Conservation (phyloP, 2,329 filamentous ascomycete genomes). For the Aspergillus uvarum region DNA sequence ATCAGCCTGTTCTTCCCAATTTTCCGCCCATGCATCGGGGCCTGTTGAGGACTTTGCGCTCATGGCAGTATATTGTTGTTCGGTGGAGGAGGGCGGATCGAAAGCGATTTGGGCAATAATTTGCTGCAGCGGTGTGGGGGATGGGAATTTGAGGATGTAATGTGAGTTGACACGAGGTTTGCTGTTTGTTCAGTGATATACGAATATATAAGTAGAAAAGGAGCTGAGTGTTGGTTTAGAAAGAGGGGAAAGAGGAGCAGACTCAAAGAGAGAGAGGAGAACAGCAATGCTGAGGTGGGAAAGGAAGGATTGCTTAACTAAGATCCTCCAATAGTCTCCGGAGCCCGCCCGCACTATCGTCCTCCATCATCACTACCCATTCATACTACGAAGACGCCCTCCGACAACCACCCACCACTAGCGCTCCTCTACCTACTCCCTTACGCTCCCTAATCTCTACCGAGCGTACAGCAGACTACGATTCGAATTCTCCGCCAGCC, state of each 20-base stretch:
- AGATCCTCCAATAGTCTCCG: slow-evolving; percentile 2
- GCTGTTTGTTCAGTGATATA: neutral
- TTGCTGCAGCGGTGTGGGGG: neutral
- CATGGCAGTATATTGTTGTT: slow-evolving; percentile 28
- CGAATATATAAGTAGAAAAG: neutral
- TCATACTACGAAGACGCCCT: neutral
- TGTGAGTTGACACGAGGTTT: slow-evolving; percentile 1
- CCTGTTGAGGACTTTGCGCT: slow-evolving; percentile 48
- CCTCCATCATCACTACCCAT: neutral
- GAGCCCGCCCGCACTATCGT: neutral
- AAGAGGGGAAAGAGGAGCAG: neutral
- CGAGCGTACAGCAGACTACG: slow-evolving; percentile 15
- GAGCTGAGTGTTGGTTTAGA: neutral
- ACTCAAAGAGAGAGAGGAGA: slow-evolving; percentile 1
- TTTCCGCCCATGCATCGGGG: slow-evolving; percentile 85
- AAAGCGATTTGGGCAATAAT: too few species aligned
- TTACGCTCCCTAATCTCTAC: neutral
- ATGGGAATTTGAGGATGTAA: slow-evolving; percentile 4
- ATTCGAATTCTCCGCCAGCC: slow-evolving; percentile 14
- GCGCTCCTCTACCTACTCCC: neutral
- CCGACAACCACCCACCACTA: neutral
- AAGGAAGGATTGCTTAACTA: slow-evolving; percentile 15
- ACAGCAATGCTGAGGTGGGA: slow-evolving; percentile 3
- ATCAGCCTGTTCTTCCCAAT: slow-evolving; percentile 82
- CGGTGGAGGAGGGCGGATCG: neutral